A percentile compares a stretch with the other conserved stretches of the same genome.
These are phyloP conservation scores for Coemansia sp. DNA, from an alignment of 192 early-diverging fungal species.

Conservation along the genomic window DNA sequence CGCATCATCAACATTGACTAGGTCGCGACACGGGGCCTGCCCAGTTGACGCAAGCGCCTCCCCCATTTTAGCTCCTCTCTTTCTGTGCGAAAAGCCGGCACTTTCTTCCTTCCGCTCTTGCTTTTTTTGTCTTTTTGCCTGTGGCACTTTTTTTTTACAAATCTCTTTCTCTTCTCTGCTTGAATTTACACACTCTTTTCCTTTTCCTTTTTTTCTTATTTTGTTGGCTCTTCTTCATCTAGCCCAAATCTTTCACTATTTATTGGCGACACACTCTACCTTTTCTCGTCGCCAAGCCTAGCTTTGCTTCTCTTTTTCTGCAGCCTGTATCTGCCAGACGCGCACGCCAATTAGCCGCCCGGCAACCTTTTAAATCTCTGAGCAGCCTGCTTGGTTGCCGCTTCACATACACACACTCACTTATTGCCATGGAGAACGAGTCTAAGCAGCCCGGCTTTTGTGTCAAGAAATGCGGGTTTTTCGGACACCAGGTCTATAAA, in stretches of 20 bases:
- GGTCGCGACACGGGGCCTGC: conserved; percentile 2
- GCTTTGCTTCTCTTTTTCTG: neutral
- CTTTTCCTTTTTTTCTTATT: conserved; percentile 7
- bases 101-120: conserved; percentile 10
- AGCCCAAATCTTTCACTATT: neutral
- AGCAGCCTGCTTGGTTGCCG: conserved; percentile 8
- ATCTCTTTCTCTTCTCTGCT: neutral
- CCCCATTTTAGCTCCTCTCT: conserved; percentile 8
- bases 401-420: neutral
- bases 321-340: neutral
- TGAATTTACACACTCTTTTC: neutral
- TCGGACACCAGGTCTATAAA: conserved; percentile 70
- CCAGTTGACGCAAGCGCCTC: neutral
- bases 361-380: neutral
- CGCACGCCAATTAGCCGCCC: neutral
- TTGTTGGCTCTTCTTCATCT: neutral
- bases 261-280: neutral
- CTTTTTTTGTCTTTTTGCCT: neutral
- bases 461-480: conserved; percentile 73
- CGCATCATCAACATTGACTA: conserved; percentile 1
- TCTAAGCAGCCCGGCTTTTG: conserved; percentile 63
- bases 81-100: neutral
- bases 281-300: neutral
- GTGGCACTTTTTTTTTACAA: neutral
- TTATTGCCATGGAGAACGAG: conserved; percentile 59